These are phyloP conservation scores for Crithidia brevicula DNA, from an alignment of 208 protist genomes.

Conservation along the genomic window DNA sequence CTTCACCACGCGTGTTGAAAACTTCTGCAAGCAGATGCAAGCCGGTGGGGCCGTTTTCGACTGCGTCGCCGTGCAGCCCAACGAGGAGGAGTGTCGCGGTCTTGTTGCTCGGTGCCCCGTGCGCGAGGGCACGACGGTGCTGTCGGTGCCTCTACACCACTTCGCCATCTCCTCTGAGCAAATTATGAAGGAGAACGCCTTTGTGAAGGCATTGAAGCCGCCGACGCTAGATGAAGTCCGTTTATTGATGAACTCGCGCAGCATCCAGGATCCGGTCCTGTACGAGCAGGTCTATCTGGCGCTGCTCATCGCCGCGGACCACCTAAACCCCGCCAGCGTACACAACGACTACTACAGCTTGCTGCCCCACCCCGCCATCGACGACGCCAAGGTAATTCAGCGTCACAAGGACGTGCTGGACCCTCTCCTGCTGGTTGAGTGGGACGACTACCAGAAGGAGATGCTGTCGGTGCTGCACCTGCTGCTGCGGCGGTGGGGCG, in stretches of 20 bases:
- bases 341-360: conserved; percentile 63
- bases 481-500: conserved; percentile 53
- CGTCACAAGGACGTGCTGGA: conserved; percentile 76
- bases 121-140: conserved; percentile 60
- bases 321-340: conserved; percentile 45
- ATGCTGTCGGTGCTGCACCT: conserved; percentile 61
- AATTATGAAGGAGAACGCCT: conserved; percentile 36
- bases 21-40: conserved; percentile 27
- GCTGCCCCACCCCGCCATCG: conserved; percentile 72
- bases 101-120: conserved; percentile 51
- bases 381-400: conserved; percentile 62
- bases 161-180: conserved; percentile 49
- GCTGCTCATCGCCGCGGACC: conserved; percentile 69
- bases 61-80: conserved; percentile 49
- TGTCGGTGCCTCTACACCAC: conserved; percentile 58
- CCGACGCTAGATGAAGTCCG: conserved; percentile 61
- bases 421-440: conserved; percentile 73
- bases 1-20: conserved; percentile 29
- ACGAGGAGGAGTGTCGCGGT: conserved; percentile 48
- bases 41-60: conserved; percentile 42
- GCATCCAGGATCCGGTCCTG: conserved; percentile 70
- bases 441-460: conserved; percentile 84
- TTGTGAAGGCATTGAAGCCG: conserved; percentile 32
- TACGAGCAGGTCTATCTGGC: conserved; percentile 78
- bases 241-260: conserved; percentile 51